A percentile compares a stretch with the other conserved stretches of the same genome.
These are phyloP conservation scores for Lactarius tabidus DNA, from an alignment of 768 basidiomycete genomes.

Conservation along the genomic window DNA sequence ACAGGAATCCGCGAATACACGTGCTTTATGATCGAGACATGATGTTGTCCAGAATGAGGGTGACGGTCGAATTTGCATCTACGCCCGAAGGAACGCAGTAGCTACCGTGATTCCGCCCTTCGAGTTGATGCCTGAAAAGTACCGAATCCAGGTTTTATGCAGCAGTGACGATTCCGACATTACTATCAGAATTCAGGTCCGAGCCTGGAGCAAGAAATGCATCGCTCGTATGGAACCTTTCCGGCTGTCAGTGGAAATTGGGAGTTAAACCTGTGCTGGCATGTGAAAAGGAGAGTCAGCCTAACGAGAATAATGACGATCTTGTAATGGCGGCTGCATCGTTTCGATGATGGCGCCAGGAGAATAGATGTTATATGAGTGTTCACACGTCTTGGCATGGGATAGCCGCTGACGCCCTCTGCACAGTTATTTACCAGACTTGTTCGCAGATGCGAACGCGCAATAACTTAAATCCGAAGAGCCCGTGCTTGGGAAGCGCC, in stretches of 20 bases:
- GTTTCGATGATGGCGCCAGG: neutral
- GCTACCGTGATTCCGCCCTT: neutral
- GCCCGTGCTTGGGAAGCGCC: neutral
- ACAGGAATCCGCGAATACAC: neutral
- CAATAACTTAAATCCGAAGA: neutral
- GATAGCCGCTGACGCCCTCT: neutral
- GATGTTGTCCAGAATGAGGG: neutral
- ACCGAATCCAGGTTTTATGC: neutral
- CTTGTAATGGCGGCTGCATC: neutral
- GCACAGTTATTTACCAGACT: neutral
- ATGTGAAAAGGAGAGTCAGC: neutral
- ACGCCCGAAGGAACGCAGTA: neutral
- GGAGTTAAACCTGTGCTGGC: neutral
- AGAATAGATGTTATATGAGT: neutral
- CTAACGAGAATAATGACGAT: neutral
- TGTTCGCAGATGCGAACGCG: neutral
- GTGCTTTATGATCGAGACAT: neutral
- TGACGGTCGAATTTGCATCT: neutral
- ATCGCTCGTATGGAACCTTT: neutral
- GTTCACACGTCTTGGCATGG: neutral
- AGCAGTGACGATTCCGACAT: neutral
- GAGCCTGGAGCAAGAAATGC: neutral
- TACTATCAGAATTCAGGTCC: neutral
- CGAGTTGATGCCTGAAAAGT: neutral
- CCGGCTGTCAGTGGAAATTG: neutral